These are phyloP conservation scores for Pseudognaphalium luteoalbum DNA, from an alignment of 129 eudicot species.

Conservation along the genomic window DNA sequence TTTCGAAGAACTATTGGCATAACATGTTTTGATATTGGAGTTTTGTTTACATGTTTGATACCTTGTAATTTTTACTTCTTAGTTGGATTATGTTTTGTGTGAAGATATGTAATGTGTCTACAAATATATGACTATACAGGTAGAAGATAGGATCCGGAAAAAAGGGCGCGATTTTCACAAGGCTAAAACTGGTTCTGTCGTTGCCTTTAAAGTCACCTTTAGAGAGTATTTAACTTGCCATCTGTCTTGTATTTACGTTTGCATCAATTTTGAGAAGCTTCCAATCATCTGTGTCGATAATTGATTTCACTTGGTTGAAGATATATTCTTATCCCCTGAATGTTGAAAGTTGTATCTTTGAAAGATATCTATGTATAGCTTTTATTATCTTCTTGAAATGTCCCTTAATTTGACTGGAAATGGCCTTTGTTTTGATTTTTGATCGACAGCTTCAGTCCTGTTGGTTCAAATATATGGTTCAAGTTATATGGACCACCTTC, in stretches of 20 bases:
- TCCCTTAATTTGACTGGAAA: conserved; percentile 3
- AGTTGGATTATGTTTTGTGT: not conserved
- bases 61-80: not conserved
- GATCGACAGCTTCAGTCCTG: conserved; percentile 81
- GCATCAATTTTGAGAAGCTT: not conserved
- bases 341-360: not conserved
- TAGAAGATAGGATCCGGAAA: conserved; percentile 81
- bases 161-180: conserved; percentile 73
- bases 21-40: not conserved
- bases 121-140: conserved; percentile 41
- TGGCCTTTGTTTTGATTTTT: conserved; percentile 16
- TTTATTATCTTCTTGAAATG: conserved; percentile 14
- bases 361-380: not conserved
- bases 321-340: not conserved
- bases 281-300: not conserved
- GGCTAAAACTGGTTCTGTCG: conserved; percentile 89
- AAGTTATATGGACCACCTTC: conserved; percentile 84
- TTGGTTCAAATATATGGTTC: conserved; percentile 88
- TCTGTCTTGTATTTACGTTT: conserved; percentile 1
- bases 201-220: conserved; percentile 92
- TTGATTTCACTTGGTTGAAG: not conserved
- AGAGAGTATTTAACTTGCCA: conserved; percentile 65
- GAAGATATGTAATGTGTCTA: conserved; percentile 14
- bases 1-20: not conserved
- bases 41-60: not conserved